Evolutionary conservation across 257 asterid species (phyloP).

Genomic region (Solanum chiquidenum): DNA sequence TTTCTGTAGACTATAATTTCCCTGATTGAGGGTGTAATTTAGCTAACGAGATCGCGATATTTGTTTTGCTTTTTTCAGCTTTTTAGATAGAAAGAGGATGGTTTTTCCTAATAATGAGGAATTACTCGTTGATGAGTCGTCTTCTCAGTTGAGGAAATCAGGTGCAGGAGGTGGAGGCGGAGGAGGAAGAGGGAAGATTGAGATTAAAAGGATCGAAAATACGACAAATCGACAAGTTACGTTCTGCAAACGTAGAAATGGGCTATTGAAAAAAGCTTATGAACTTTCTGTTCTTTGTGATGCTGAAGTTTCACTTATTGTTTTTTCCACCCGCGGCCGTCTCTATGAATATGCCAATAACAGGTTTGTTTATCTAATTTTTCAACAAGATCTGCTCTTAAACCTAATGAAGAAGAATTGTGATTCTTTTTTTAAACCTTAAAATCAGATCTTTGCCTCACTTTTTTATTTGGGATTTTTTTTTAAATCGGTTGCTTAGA

Average conservation of each 20-base stretch:
- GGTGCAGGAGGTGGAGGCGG: conserved; percentile 8
- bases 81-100: conserved; percentile 16
- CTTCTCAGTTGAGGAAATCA: conserved; percentile 33
- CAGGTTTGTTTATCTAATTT: conserved; percentile 28
- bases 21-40: conserved; percentile 19
- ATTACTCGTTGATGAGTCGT: conserved; percentile 26
- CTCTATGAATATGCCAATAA: conserved; percentile 81
- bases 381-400: background rate
- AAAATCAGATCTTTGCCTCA: background rate
- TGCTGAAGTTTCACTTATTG: conserved; percentile 89
- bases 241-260: conserved; percentile 82
- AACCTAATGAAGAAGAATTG: background rate
- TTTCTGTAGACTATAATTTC: background rate
- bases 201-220: conserved; percentile 85
- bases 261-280: conserved; percentile 78
- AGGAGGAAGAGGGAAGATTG: conserved; percentile 59
- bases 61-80: conserved; percentile 51
- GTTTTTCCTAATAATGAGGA: conserved; percentile 51
- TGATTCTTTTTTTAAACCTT: background rate
- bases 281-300: conserved; percentile 81
- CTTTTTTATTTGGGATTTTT: background rate
- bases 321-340: conserved; percentile 77
- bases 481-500: background rate
- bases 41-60: conserved; percentile 2
- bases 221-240: conserved; percentile 84